A percentile compares a stretch with the other conserved stretches of the same genome.
These are phyloP conservation scores for Barnettozyma populi DNA, from an alignment of 805 yeast species.

Conservation along the genomic window DNA sequence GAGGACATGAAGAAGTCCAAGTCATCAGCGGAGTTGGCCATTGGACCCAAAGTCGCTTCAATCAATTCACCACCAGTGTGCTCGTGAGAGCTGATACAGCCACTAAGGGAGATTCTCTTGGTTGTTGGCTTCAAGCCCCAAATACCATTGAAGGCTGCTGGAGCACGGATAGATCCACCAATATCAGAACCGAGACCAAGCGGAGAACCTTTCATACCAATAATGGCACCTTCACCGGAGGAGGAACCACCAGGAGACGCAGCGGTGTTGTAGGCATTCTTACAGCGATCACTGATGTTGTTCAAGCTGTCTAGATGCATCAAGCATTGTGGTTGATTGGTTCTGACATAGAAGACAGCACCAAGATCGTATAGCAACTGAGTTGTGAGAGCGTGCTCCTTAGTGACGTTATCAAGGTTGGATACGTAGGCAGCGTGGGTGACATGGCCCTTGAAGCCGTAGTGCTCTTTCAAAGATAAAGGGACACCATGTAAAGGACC, in stretches of 20 bases:
- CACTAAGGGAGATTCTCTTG: conserved; percentile 40
- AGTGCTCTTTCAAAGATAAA: conserved; percentile 62
- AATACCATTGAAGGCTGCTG: conserved; percentile 59
- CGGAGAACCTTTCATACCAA: conserved; percentile 54
- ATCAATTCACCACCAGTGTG: conserved; percentile 44
- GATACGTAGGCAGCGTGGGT: conserved; percentile 60
- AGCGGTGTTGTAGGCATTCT: conserved; percentile 52
- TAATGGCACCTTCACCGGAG: conserved; percentile 66
- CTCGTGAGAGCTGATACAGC: conserved; percentile 9
- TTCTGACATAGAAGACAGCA: conserved; percentile 58
- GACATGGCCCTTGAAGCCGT: conserved; percentile 45
- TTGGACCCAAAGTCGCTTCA: conserved; percentile 62
- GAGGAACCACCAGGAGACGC: conserved; percentile 69
- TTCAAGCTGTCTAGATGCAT: conserved; percentile 66
- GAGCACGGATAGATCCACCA: conserved; percentile 66
- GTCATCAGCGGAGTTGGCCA: conserved; percentile 60
- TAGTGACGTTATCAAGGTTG: conserved; percentile 41
- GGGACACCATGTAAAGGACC: conserved; percentile 74
- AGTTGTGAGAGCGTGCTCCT: conserved; percentile 42
- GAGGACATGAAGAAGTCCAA: conserved; percentile 61
- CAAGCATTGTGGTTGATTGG: conserved; percentile 63
- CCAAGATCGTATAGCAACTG: conserved; percentile 30
- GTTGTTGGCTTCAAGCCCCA: conserved; percentile 62
- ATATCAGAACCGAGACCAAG: conserved; percentile 67
- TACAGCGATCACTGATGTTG: conserved; percentile 53